Evolutionary conservation across 257 asterid genomes (phyloP).

Genomic region (Rauvolfia tetraphylla): DNA sequence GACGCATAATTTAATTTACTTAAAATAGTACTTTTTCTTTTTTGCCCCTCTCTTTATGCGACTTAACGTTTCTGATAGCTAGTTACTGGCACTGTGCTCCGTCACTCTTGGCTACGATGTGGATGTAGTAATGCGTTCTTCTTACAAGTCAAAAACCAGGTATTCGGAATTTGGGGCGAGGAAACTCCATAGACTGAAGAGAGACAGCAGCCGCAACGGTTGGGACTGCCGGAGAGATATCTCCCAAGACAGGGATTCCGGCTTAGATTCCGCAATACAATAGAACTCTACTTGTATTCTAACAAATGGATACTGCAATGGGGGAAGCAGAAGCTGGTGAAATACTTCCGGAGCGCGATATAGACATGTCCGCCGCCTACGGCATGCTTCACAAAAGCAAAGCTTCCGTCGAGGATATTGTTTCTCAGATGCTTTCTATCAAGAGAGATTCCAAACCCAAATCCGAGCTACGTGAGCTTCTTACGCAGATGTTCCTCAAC

Average conservation of each 20-base stretch:
- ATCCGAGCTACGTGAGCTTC: conserved; percentile 65
- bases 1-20: too few relatives aligned
- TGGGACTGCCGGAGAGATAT: neutral
- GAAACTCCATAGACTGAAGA: neutral
- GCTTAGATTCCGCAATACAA: neutral
- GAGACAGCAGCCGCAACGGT: neutral
- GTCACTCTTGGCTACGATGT: too few relatives aligned
- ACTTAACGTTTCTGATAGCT: too few relatives aligned
- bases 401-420: conserved; percentile 68
- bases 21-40: too few relatives aligned
- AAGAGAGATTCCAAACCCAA: conserved; percentile 60
- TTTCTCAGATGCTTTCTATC: conserved; percentile 60
- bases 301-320: conserved; percentile 51
- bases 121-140: too few relatives aligned
- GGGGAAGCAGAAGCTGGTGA: conserved; percentile 96
- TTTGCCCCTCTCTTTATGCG: too few relatives aligned
- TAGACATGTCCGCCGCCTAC: conserved; percentile 68
- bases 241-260: neutral
- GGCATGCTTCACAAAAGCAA: conserved; percentile 62
- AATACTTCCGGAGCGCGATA: conserved; percentile 75
- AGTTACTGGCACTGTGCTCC: too few relatives aligned
- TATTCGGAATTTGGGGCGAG: too few relatives aligned
- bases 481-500: conserved; percentile 74
- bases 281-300: neutral
- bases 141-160: too few relatives aligned